These are phyloP conservation scores for Ploettnerulaceae sp. DNA, from an alignment of 2,329 filamentous ascomycete species.

Conservation along the genomic window DNA sequence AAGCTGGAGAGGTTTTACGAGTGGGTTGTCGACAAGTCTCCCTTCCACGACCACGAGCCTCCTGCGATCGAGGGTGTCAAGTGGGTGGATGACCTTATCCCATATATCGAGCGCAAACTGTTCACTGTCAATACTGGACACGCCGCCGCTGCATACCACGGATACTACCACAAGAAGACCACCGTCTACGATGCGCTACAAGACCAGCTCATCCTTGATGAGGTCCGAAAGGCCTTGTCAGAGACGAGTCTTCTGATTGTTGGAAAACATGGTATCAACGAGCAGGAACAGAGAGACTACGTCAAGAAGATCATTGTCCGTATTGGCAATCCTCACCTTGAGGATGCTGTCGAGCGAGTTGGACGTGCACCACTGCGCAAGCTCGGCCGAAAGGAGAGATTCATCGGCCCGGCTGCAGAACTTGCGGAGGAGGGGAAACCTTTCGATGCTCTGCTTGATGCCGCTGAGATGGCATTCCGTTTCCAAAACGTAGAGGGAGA, in stretches of 20 bases:
- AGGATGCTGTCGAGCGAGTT: conserved; percentile 91
- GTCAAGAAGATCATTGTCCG: conserved; percentile 87
- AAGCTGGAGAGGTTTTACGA: conserved; percentile 98
- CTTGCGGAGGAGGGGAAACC: conserved; percentile 76
- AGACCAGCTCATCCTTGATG: conserved; percentile 71
- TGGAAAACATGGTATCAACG: conserved; percentile 75
- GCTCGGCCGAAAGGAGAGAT: conserved; percentile 89
- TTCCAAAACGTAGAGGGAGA: conserved; percentile 95
- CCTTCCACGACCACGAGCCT: conserved; percentile 66
- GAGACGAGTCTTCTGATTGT: conserved; percentile 87
- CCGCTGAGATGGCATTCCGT: conserved; percentile 85
- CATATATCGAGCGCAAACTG: conserved; percentile 98
- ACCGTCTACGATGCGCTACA: conserved; percentile 86
- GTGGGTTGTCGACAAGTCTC: conserved; percentile 90
- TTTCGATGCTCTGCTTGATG: conserved; percentile 69
- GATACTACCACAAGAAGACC: conserved; percentile 77
- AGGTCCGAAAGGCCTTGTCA: conserved; percentile 73
- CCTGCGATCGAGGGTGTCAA: conserved; percentile 83
- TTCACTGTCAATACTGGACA: conserved; percentile 99
- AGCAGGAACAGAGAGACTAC: conserved; percentile 75
- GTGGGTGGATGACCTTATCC: conserved; percentile 85
- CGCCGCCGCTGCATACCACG: conserved; percentile 93
- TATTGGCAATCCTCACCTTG: conserved; percentile 88
- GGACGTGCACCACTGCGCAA: conserved; percentile 93
- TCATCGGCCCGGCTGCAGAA: conserved; percentile 86